Evolutionary conservation across 1,139 yeast genomes (phyloP).

Genomic region (Taphrina communis): DNA sequence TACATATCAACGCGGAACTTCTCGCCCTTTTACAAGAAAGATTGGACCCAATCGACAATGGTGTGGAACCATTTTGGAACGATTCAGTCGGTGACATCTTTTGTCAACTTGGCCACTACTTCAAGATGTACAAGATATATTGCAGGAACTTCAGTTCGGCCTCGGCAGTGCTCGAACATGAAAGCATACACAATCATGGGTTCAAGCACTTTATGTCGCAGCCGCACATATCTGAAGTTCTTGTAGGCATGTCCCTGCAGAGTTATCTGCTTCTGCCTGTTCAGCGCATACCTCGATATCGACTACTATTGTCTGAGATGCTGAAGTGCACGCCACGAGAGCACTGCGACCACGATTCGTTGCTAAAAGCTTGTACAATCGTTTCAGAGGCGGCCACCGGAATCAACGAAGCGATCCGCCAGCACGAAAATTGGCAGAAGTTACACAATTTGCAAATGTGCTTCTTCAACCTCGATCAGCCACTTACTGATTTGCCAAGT

Average conservation of each 20-base stretch:
- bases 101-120: slow-evolving; percentile 23
- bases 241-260: slow-evolving; percentile 22
- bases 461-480: slow-evolving; percentile 26
- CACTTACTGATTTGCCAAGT: slow-evolving; percentile 22
- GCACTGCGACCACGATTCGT: slow-evolving; percentile 9
- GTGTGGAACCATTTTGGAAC: background rate
- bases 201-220: slow-evolving; percentile 9
- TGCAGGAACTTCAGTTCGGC: slow-evolving; percentile 39
- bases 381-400: slow-evolving; percentile 17
- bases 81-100: slow-evolving; percentile 32
- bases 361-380: slow-evolving; percentile 11
- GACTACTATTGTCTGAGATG: slow-evolving; percentile 18
- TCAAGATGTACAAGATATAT: slow-evolving; percentile 34
- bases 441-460: slow-evolving; percentile 14
- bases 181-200: slow-evolving; percentile 6
- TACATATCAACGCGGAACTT: slow-evolving; percentile 21
- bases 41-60: slow-evolving; percentile 19
- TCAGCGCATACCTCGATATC: slow-evolving; percentile 34
- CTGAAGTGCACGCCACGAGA: slow-evolving; percentile 19
- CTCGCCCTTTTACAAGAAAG: slow-evolving; percentile 18
- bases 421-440: slow-evolving; percentile 26
- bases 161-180: slow-evolving; percentile 10
- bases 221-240: slow-evolving; percentile 3
- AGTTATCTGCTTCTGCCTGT: slow-evolving; percentile 32
- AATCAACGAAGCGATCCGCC: slow-evolving; percentile 27